Percentiles rank a stretch among this genome's conserved stretches.
These are phyloP conservation scores for Sisymbrium irio DNA, from an alignment of 345 rosid genomes.

Conservation along the genomic window DNA sequence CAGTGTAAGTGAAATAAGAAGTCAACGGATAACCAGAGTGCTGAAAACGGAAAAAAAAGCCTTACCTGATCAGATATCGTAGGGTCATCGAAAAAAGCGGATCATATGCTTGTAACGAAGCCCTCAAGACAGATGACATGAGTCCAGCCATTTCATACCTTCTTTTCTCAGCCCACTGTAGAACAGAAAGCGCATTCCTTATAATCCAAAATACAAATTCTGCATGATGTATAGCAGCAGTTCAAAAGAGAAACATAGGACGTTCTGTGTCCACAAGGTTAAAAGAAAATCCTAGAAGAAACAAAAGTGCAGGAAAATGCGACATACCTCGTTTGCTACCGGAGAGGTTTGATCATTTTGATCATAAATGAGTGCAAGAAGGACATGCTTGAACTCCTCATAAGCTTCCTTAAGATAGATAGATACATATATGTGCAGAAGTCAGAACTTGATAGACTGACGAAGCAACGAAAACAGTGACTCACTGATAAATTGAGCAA, in stretches of 20 bases:
- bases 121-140: constrained; percentile 82
- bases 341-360: constrained; percentile 80
- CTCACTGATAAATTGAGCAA: background rate
- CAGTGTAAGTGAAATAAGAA: constrained; percentile 2
- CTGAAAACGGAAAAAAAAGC: background rate
- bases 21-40: background rate
- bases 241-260: background rate
- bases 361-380: constrained; percentile 87
- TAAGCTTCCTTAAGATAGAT: constrained; percentile 79
- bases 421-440: constrained; percentile 23
- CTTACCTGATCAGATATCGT: constrained; percentile 80
- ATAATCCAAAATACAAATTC: constrained; percentile 27
- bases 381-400: constrained; percentile 94
- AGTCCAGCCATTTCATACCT: constrained; percentile 90
- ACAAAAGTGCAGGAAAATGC: background rate
- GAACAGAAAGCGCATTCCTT: constrained; percentile 26
- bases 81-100: constrained; percentile 79
- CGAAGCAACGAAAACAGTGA: background rate
- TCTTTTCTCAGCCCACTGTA: constrained; percentile 91
- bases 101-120: constrained; percentile 84
- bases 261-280: background rate
- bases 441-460: constrained; percentile 32
- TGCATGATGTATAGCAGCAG: constrained; percentile 15
- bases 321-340: constrained; percentile 75
- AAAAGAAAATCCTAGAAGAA: background rate